Base-by-base conservation (phyloP, 1,284 basidiomycete species). In the Melampsora occidentalis region DNA sequence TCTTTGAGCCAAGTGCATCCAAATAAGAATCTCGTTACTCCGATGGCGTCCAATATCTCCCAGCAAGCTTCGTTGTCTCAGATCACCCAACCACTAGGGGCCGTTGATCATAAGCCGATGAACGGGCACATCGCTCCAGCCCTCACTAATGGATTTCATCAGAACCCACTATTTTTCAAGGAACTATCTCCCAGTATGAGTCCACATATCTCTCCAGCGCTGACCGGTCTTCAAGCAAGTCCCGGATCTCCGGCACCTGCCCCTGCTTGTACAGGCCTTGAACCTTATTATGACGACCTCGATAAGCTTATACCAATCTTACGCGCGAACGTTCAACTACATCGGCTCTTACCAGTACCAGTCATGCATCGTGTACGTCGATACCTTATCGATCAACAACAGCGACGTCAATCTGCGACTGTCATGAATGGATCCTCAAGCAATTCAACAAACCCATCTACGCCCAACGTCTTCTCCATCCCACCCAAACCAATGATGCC, bases 201-300 rank as follows among this genome's bases (percentile, higher is more conserved):
- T 28, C 53, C 53, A 22, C 53, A 57, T 28, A 57, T 57, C 53
- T 57, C 53, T 7, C 53, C 53, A 22, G 53, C 53, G 7, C 53
- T 57, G n/a, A 57, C 53, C 9, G 53, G 53, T 28, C 14, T 28
- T 57, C 53, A 57, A 28, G 14, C 71, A 39, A 73, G 31, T 28
- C 9, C 20, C 10, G 39, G 5, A 39, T 42, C 22, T 12, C 39
- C 59, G 31, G 25, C 59, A 25, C 57, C 12, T n/a, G 12, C 33
- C 16, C 20, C 71, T 48, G 35, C 42, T 28, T 14, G 16, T 16
- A 62, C 71, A 2, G 71, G 64, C 28, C 51, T 73, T 46, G 35
- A 62, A 51, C 63, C 35, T 46, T 73, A 73, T 59, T 73, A 73
- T 59, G 51, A 73, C n/a, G 71, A 73, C 63, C 57, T 73, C 46